Conservation (phyloP, 208 protist species). For the Perkinsela sp. region DNA sequence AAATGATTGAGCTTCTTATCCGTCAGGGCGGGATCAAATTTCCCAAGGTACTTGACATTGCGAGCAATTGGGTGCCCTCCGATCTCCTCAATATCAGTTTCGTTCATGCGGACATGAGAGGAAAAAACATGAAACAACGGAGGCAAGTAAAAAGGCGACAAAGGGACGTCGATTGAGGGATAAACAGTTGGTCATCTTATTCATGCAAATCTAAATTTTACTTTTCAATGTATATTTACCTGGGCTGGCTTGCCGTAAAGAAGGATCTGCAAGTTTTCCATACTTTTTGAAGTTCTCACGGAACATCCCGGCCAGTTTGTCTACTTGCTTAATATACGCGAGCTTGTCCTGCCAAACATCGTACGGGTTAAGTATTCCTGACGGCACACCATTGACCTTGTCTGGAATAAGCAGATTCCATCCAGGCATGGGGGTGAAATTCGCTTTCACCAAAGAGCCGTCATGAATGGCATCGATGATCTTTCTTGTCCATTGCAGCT, state of each 20-base stretch:
- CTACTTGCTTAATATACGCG: conserved; percentile 31
- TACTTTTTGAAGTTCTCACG: conserved; percentile 52
- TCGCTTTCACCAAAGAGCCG: conserved; percentile 38
- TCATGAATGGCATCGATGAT: conserved; percentile 82
- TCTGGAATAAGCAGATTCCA: conserved; percentile 68
- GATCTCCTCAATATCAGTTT: neutral
- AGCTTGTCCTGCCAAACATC: conserved; percentile 59
- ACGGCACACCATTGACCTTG: conserved; percentile 25
- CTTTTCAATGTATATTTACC: neutral
- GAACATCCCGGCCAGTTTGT: conserved; percentile 67
- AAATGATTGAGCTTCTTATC: neutral
- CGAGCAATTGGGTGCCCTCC: neutral
- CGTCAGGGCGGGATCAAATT: neutral
- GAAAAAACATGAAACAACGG: too few species aligned
- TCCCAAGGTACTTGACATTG: neutral
- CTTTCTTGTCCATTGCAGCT: conserved; percentile 63
- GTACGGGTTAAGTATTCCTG: conserved; percentile 52
- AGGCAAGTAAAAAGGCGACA: too few species aligned
- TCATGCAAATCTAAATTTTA: conserved; percentile 1
- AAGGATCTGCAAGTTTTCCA: neutral
- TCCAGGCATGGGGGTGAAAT: conserved; percentile 27
- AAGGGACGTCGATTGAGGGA: too few species aligned
- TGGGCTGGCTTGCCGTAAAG: neutral
- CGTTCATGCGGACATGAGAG: too few species aligned
- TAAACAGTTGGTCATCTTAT: too few species aligned